Evolutionary conservation across 148 eudicot genomes (phyloP).

Genomic region (Diospyros kaki): DNA sequence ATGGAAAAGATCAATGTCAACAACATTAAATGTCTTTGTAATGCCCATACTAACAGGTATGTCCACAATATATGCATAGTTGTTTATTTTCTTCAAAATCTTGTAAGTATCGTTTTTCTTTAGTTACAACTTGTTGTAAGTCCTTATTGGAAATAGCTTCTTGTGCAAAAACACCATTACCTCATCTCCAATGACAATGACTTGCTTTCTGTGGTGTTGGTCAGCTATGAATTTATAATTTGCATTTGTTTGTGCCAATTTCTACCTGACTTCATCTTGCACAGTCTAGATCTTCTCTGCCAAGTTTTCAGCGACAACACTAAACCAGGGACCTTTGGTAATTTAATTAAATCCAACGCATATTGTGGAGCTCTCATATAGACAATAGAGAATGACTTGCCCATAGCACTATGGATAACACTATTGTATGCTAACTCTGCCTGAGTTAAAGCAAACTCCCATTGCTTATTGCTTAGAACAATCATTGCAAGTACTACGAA

Average conservation of each 20-base stretch:
- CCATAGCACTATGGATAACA: too few relatives aligned
- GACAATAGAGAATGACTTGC: too few relatives aligned
- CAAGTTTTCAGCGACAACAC: too few relatives aligned
- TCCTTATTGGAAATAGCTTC: not conserved
- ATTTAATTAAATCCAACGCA: too few relatives aligned
- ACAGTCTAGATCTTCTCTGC: too few relatives aligned
- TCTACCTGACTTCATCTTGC: too few relatives aligned
- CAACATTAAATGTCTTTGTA: not conserved
- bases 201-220: not conserved
- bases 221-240: not conserved
- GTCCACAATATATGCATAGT: conserved; percentile 10
- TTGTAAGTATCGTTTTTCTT: conserved; percentile 3
- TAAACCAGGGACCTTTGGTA: too few relatives aligned
- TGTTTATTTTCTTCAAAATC: conserved; percentile 1
- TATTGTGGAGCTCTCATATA: too few relatives aligned
- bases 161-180: conserved; percentile 4
- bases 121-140: conserved; percentile 1
- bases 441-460: too few relatives aligned
- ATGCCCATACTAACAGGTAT: not conserved
- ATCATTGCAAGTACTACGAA: too few relatives aligned
- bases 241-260: not conserved
- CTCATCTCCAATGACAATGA: not conserved
- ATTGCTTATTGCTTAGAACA: too few relatives aligned
- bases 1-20: not conserved
- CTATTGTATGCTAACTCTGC: too few relatives aligned